These are phyloP conservation scores for Collybia nuda DNA, from an alignment of 768 basidiomycete genomes.

Conservation along the genomic window DNA sequence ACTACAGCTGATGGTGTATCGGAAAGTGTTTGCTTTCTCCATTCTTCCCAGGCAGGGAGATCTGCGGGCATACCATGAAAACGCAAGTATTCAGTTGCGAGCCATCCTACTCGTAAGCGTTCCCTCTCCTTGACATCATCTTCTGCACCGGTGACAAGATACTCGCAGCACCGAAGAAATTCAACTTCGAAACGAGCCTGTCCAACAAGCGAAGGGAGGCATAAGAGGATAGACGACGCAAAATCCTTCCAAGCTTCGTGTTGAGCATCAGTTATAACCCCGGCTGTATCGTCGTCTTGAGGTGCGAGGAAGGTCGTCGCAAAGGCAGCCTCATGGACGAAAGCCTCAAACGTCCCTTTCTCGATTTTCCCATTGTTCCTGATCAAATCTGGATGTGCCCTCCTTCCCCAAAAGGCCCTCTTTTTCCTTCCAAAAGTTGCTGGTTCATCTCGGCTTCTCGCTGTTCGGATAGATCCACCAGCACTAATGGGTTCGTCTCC, in stretches of 20 bases:
- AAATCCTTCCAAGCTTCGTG: constrained; percentile 58
- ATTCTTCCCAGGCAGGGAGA: constrained; percentile 53
- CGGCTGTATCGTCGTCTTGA: constrained; percentile 3
- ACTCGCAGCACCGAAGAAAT: constrained; percentile 63
- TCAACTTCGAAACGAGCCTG: constrained; percentile 66
- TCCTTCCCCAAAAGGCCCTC: constrained; percentile 76
- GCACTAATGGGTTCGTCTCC: constrained; percentile 11
- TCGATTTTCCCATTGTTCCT: constrained; percentile 41
- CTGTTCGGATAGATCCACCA: constrained; percentile 13
- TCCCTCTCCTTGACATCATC: constrained; percentile 38
- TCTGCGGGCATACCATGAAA: constrained; percentile 58
- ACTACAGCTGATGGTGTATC: constrained; percentile 24
- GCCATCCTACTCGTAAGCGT: constrained; percentile 56
- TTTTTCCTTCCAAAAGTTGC: constrained; percentile 46
- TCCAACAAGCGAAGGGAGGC: constrained; percentile 57
- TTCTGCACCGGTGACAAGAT: constrained; percentile 58
- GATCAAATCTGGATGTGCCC: constrained; percentile 71
- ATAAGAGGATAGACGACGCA: constrained; percentile 58
- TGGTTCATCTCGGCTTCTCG: constrained; percentile 27
- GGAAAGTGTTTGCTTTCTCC: constrained; percentile 53
- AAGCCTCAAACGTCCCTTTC: constrained; percentile 75
- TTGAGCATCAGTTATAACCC: constrained; percentile 8
- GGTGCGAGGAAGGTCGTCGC: constrained; percentile 59
- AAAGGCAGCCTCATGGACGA: constrained; percentile 81
- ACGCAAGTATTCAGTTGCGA: constrained; percentile 63